Conservation (phyloP, 371 early-diverging fungal genomes). For the Thermomucor indicae-seudaticae region DNA sequence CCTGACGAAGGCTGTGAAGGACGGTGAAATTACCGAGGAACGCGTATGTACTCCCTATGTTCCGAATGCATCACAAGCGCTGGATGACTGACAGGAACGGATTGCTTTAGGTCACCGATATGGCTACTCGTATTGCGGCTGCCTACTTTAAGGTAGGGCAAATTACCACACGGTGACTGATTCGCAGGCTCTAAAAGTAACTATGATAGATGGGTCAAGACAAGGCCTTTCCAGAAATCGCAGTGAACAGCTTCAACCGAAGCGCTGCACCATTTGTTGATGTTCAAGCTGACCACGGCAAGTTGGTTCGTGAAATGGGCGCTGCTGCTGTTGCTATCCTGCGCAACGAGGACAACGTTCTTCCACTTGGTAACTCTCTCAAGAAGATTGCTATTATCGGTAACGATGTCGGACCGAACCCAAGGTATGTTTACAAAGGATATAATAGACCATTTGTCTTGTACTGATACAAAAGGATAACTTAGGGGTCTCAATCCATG, state of each 20-base stretch:
- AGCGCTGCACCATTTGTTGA: conserved; percentile 20
- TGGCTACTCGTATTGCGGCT: conserved; percentile 54
- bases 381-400: conserved; percentile 47
- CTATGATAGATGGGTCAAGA: conserved; percentile 9
- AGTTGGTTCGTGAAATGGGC: conserved; percentile 37
- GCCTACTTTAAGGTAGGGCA: conserved; percentile 39
- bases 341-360: conserved; percentile 34
- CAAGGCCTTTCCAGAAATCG: conserved; percentile 36
- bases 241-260: conserved; percentile 21
- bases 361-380: conserved; percentile 28
- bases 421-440: conserved; percentile 13
- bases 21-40: conserved; percentile 21
- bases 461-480: no score
- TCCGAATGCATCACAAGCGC: no score
- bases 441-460: background rate
- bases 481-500: conserved; percentile 19
- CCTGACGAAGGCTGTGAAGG: conserved; percentile 24
- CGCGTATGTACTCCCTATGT: conserved; percentile 7
- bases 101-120: conserved; percentile 30
- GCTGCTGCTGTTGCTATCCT: conserved; percentile 49
- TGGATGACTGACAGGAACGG: no score
- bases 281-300: conserved; percentile 37
- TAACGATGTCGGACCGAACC: conserved; percentile 31
- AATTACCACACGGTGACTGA: background rate
- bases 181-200: conserved; percentile 11